Conservation (phyloP, 2,329 filamentous ascomycete genomes). For the Fusarium sp. region DNA sequence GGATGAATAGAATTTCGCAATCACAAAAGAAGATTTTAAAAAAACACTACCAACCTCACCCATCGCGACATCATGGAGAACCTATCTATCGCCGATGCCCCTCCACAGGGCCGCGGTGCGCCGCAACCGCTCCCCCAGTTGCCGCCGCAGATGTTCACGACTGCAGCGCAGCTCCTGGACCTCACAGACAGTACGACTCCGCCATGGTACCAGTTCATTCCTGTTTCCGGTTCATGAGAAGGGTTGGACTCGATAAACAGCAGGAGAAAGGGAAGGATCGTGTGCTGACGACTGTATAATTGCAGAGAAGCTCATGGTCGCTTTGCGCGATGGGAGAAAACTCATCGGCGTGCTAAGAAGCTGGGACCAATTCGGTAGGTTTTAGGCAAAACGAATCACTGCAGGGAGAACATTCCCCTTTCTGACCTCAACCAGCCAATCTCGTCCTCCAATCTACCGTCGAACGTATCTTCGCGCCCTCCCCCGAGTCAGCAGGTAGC, state of each 20-base stretch:
- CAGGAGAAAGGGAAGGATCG: constrained; percentile 27
- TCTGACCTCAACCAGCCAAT: constrained; percentile 70
- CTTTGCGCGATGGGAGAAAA: constrained; percentile 92
- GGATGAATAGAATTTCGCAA: constrained; percentile 24
- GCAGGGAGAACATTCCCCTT: constrained; percentile 3
- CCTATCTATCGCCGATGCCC: constrained; percentile 58
- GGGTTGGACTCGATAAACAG: background rate
- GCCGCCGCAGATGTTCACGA: constrained; percentile 97
- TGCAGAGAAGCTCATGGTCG: constrained; percentile 91
- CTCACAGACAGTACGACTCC: constrained; percentile 88
- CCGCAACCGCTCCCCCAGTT: constrained; percentile 68
- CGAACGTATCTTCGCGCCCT: constrained; percentile 80
- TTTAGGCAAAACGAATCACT: background rate
- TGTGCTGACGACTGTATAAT: constrained; percentile 37
- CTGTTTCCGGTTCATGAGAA: constrained; percentile 2
- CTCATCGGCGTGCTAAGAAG: constrained; percentile 90
- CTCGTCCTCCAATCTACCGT: constrained; percentile 92
- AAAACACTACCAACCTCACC: background rate
- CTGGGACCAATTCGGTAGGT: constrained; percentile 96
- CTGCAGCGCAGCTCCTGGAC: constrained; percentile 92
- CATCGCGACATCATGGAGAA: constrained; percentile 59
- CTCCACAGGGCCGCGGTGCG: constrained; percentile 51
- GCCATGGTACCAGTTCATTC: constrained; percentile 18
- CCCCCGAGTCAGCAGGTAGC: constrained; percentile 52
- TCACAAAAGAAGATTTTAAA: constrained; percentile 10